Evolutionary conservation across 139 green algal genomes (phyloP).

Genomic region (Micractinium sp.): DNA sequence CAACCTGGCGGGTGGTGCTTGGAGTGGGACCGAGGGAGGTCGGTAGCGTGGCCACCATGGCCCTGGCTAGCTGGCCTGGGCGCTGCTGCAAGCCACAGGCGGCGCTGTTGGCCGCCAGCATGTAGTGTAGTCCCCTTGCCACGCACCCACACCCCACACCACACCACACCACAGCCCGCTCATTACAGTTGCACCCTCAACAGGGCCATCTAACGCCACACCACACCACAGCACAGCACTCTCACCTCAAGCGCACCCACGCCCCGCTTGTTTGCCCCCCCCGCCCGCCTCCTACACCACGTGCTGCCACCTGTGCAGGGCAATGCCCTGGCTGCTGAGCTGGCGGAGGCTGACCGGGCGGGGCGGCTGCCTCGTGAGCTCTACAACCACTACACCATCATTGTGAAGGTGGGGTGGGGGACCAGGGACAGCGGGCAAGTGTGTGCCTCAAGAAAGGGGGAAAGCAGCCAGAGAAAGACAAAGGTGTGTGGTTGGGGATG

Average conservation of each 20-base stretch:
- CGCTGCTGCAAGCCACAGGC: background rate
- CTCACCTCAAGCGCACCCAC: no score
- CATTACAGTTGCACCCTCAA: no score
- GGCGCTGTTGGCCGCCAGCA: background rate
- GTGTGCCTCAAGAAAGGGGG: background rate
- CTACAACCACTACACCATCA: slow-evolving; percentile 12
- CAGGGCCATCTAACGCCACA: background rate
- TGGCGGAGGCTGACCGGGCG: background rate
- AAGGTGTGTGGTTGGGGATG: background rate
- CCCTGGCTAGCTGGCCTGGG: no score
- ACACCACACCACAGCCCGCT: no score
- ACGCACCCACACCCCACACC: background rate
- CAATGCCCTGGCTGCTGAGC: background rate
- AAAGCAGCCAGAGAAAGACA: background rate
- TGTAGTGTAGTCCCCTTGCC: background rate
- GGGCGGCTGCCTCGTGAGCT: slow-evolving; percentile 1
- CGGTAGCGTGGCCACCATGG: background rate
- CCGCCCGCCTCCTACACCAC: background rate
- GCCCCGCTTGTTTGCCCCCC: background rate
- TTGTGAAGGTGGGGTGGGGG: background rate
- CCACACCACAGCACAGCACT: background rate
- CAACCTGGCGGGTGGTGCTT: background rate
- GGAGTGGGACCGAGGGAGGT: background rate
- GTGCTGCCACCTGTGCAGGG: background rate
- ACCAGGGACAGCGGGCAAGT: background rate